Evolutionary conservation across 306 rosid species (phyloP).

Genomic region (Vachellia pachyceras): DNA sequence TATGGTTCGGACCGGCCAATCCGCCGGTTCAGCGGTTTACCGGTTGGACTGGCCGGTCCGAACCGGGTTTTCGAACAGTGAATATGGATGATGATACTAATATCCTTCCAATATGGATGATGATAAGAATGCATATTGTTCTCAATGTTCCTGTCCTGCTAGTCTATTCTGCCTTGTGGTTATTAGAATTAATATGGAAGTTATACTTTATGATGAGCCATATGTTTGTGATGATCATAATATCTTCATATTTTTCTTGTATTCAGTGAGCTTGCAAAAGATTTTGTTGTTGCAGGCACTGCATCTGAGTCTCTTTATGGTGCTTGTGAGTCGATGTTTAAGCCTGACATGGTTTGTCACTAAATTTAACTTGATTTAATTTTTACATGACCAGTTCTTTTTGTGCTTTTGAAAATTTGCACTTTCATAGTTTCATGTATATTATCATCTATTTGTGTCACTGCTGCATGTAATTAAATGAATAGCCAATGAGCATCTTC

Average conservation of each 20-base stretch:
- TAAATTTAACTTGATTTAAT: slow-evolving; percentile 29
- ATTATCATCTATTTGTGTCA: slow-evolving; percentile 6
- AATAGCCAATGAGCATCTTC: slow-evolving; percentile 13
- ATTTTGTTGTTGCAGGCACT: too few relatives aligned
- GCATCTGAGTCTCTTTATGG: too few relatives aligned
- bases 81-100: too few relatives aligned
- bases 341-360: slow-evolving; percentile 89
- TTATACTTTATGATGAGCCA: slow-evolving; percentile 2
- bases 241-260: too few relatives aligned
- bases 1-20: too few relatives aligned
- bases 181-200: slow-evolving; percentile 26
- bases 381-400: slow-evolving; percentile 9
- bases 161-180: slow-evolving; percentile 6
- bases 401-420: slow-evolving; percentile 12
- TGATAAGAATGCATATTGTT: slow-evolving; percentile 7
- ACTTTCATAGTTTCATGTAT: slow-evolving; percentile 12
- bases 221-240: slow-evolving; percentile 8
- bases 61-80: too few relatives aligned
- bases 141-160: slow-evolving; percentile 14
- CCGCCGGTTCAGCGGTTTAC: too few relatives aligned
- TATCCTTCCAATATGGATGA: neutral
- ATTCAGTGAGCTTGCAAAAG: too few relatives aligned
- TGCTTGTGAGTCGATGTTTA: slow-evolving; percentile 97
- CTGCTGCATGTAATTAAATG: neutral
- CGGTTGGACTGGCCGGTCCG: too few relatives aligned